A percentile compares a stretch with the other conserved stretches of the same genome.
These are phyloP conservation scores for Pseudonitzschia multistriata DNA, from an alignment of 108 stramenopile genomes.

Conservation along the genomic window DNA sequence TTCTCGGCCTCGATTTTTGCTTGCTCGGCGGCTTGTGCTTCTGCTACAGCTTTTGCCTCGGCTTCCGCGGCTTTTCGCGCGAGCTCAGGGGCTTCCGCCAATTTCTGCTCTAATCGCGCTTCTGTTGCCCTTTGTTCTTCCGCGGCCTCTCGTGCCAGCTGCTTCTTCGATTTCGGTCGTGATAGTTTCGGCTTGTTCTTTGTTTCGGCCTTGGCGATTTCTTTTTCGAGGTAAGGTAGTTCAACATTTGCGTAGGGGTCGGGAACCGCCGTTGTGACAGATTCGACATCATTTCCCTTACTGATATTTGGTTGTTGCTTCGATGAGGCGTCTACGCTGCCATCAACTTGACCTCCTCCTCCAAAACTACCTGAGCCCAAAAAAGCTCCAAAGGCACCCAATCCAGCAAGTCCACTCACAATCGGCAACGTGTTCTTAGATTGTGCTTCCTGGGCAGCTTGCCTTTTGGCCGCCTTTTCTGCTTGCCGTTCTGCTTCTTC, in stretches of 20 bases:
- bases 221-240: conserved; percentile 7
- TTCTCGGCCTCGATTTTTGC: conserved; percentile 1
- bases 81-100: conserved; percentile 1
- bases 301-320: neutral
- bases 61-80: conserved; percentile 8
- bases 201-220: conserved; percentile 13
- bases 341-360: neutral
- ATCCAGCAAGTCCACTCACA: neutral
- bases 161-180: neutral
- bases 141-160: neutral
- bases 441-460: neutral
- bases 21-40: neutral
- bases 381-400: conserved; percentile 14
- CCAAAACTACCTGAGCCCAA: neutral
- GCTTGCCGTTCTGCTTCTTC: conserved; percentile 6
- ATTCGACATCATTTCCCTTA: neutral
- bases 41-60: conserved; percentile 6
- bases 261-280: neutral
- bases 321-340: neutral
- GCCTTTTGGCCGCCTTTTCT: neutral
- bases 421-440: neutral
- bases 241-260: conserved; percentile 3
- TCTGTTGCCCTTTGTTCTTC: conserved; percentile 13
- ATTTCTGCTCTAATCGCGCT: conserved; percentile 2
- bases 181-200: neutral